These are phyloP conservation scores for Xylariaceae sp. DNA, from an alignment of 2,329 filamentous ascomycete genomes.

Conservation along the genomic window DNA sequence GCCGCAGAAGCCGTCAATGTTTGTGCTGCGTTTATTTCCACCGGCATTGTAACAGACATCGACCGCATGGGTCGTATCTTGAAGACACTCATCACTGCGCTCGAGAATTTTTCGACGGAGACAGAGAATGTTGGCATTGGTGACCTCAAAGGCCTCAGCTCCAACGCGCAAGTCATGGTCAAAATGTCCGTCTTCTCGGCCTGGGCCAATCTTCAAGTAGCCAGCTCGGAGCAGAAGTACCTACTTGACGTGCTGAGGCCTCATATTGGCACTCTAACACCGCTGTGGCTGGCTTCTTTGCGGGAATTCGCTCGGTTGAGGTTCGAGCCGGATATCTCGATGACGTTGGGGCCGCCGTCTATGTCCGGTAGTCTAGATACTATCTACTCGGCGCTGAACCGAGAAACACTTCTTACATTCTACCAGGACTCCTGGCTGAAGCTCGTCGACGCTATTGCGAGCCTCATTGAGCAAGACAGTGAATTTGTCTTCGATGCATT, in stretches of 20 bases:
- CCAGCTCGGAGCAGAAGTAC: conserved; percentile 89
- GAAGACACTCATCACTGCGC: conserved; percentile 84
- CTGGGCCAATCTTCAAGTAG: conserved; percentile 96
- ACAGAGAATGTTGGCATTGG: conserved; percentile 84
- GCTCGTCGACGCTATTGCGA: conserved; percentile 94
- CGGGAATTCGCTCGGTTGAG: conserved; percentile 90
- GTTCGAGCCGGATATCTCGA: conserved; percentile 97
- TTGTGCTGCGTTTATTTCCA: conserved; percentile 96
- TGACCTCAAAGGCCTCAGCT: conserved; percentile 87
- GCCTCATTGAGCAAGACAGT: conserved; percentile 95
- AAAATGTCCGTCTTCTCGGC: conserved; percentile 96
- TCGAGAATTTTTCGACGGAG: conserved; percentile 89
- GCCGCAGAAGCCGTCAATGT: conserved; percentile 96
- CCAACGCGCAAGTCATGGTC: conserved; percentile 97
- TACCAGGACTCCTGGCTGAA: conserved; percentile 98
- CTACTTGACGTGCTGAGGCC: conserved; percentile 85
- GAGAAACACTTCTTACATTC: conserved; percentile 90
- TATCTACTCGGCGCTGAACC: conserved; percentile 91
- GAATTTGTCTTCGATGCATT: conserved; percentile 96
- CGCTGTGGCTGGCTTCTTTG: conserved; percentile 89
- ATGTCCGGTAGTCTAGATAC: conserved; percentile 86
- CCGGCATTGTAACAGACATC: conserved; percentile 94
- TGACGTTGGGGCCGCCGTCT: conserved; percentile 79
- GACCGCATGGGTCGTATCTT: conserved; percentile 99
- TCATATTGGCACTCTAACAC: conserved; percentile 86